Evolutionary conservation across 1,284 basidiomycete genomes (phyloP), one percentile per base, ranked within the genome.

Genomic region (Heterobasidion occidentale): DNA sequence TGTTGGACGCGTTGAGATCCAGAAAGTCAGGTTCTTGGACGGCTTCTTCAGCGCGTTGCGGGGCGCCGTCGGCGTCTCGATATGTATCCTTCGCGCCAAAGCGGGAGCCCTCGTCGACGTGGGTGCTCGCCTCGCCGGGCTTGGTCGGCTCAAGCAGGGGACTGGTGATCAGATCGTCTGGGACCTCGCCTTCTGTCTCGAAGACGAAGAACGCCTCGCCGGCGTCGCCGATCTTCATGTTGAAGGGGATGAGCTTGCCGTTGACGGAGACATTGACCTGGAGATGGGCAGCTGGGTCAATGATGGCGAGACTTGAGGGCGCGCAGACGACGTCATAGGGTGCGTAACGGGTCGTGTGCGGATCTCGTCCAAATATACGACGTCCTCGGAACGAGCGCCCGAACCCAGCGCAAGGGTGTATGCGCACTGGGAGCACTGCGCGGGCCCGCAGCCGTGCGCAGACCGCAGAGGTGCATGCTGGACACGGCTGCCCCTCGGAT

Each of bases 181-280:
- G 96, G 36, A 99, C 87, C 60, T 95, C 91, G 53, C 89, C 91
- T 49, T 97, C 93, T 1, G 96, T 98, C 72, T 99, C 95, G 63
- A 99, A 92, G 45, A 99, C 91, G 67, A 99, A 99, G 77, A 99
- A 99, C 0, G 96, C 97, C 73, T 99, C 97, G 17, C 97, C 97
- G 1, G 95, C 92, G 60, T 99, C 96, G 47, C 94, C 94, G 62
- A 99, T 95, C 77, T 99, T 99, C 97, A 99, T 99, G 67, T 81
- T 83, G 69, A 94, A 99, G 2, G 96, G 96, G 53, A 94, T 86
- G 9, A 81, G 79, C 58, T 80, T 77, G 42, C 88, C 89, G 70
- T 94, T 94, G 65, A 95, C 82, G 53, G 83, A 81, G 35, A 95
- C 81, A 60, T 86, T 90, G 57, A 95, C 93, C 88, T 90, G 65